These are phyloP conservation scores for Symbiodinium pilosum DNA, from an alignment of 73 alveolate genomes.

Conservation along the genomic window DNA sequence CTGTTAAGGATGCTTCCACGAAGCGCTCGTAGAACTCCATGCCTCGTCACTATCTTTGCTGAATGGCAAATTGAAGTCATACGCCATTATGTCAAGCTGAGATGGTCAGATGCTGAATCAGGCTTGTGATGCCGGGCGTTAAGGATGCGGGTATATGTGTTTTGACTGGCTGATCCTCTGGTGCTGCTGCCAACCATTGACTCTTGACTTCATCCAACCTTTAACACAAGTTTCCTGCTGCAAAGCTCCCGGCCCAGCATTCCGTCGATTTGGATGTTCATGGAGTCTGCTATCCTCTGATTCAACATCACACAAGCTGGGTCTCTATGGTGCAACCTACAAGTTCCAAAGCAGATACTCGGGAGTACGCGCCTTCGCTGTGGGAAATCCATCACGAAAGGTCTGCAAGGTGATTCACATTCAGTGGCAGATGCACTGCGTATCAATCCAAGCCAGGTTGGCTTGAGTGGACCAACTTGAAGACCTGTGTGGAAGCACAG, in stretches of 20 bases:
- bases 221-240: no score
- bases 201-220: no score
- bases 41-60: neutral
- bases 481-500: neutral
- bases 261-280: neutral
- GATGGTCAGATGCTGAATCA: no score
- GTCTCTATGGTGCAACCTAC: neutral
- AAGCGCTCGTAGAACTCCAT: conserved; percentile 75
- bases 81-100: neutral
- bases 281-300: neutral
- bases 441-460: neutral
- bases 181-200: no score
- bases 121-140: no score
- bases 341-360: neutral
- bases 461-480: conserved; percentile 61
- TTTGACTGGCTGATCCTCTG: no score
- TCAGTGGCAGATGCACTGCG: no score
- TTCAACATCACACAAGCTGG: neutral
- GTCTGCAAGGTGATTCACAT: no score
- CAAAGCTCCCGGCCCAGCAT: neutral
- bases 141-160: no score
- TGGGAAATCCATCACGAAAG: conserved; percentile 63
- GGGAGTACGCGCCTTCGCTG: conserved; percentile 26
- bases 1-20: conserved; percentile 22
- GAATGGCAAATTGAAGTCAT: neutral